Base-by-base conservation (phyloP, 2,329 filamentous ascomycete species). In the Exophiala dermatitidis region DNA sequence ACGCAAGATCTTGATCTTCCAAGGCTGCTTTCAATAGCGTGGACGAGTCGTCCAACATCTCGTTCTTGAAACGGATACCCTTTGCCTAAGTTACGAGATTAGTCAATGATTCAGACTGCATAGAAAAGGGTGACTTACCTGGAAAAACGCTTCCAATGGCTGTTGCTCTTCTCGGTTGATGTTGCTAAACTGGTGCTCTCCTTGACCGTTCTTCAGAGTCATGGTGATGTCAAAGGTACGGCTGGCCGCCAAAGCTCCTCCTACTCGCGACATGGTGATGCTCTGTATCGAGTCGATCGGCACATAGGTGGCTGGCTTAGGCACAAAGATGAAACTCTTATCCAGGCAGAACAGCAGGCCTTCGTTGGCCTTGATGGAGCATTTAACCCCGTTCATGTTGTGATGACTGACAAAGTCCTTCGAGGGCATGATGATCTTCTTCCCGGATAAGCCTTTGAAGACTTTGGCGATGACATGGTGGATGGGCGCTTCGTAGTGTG, bases 301-400 rank as follows among this genome's bases (percentile, higher is more conserved):
- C 56, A 98, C 91, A 73, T 97, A 98, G 1, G 91, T 96, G 10
- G 93, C 90, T 1, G 93, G 93, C 74, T 98, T 98, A 32, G 93
- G 93, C 10, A 98, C 93, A 69, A 98, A 98, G 82, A 98, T 94
- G 71, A 98, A 95, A 5, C 90, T 91, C 74, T 96, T 96, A 72
- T 98, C 93, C 62, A 98, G 75, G 69, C 90, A 96, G 80, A 95
- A 98, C 47, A 98, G 77, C 67, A 95, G 90, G 56, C 94, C 93
- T 74, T 98, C 93, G 70, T 94, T 96, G 50, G 94, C 94, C 74
- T 98, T 98, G 81, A 98, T 96, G n/a, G 90, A 95, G 72, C 93
- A 98, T 74, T 98, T 98, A 72, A 98, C 94, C 54, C 93, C 93
- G 62, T 85, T 88, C 70, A 96, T 90, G 65, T 86, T 83, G 68